Evolutionary conservation across 2,329 filamentous ascomycete species (phyloP), one percentile per base, ranked within the genome.

Genomic region (Dactylellina sp.): DNA sequence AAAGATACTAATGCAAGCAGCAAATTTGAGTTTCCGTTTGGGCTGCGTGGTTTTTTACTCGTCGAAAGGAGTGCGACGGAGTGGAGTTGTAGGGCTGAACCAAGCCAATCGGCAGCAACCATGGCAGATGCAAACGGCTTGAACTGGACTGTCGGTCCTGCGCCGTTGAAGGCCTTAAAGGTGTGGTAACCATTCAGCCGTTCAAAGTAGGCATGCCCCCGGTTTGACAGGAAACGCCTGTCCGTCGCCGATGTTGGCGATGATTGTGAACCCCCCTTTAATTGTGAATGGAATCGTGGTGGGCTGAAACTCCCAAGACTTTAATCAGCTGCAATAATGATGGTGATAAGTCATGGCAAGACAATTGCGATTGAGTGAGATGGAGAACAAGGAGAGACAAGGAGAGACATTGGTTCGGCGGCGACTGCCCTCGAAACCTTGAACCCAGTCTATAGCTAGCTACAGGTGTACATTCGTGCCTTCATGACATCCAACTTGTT

Each of bases 51-150:
- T 22, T 28, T 62, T 47, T 49, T 25, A 55, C 39, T 64, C 37
- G 60, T 52, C 42, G 22, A 44, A 52, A 55, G 39, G 49, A 22
- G 35, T 22, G 28, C 59, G 44, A 22, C 52, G 59, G 42, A 14
- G 61, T 64, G 61, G 61, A 46, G 32, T 49, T 59, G 35, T 70
- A 70, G 64, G 64, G 64, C 64, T 70, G 64, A 70, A 55, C 28
- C 18, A 61, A 55, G 56, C 64, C 47, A 70, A 61, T 70, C 62
- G 56, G 64, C 64, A 66, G 42, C 20, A 50, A 52, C 32, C 44
- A 57, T 66, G 62, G 42, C 52, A 57, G 25, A 40, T 35, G 24
- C 52, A 42, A 22, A 35, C 20, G 18, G 11, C 53, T 18, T 55
- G n/a, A 52, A 42, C 14, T 44, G 59, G 49, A 50, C 20, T 18